Conservation (phyloP, 176 grass and related monocot species). For the Tuctoria greenei region DNA sequence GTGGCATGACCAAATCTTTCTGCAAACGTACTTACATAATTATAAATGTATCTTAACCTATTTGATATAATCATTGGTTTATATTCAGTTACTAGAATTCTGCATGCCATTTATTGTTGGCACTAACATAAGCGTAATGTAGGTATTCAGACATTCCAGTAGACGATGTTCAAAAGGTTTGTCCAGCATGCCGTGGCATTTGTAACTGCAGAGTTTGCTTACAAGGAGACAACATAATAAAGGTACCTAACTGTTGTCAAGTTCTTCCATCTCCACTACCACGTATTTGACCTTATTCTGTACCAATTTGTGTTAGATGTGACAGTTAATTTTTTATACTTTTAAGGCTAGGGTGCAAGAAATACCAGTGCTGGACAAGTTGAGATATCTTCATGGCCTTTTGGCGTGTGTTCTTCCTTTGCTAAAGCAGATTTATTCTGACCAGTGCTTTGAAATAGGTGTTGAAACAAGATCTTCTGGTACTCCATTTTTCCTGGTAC, state of each 20-base stretch:
- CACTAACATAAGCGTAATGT: slow-evolving; percentile 26
- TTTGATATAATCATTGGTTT: neutral
- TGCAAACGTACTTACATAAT: neutral
- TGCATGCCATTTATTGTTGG: slow-evolving; percentile 9
- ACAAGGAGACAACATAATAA: slow-evolving; percentile 83
- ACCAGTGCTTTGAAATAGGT: slow-evolving; percentile 92
- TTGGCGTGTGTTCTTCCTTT: slow-evolving; percentile 81
- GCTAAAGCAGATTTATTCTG: slow-evolving; percentile 74
- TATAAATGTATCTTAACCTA: neutral
- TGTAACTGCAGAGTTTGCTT: slow-evolving; percentile 89
- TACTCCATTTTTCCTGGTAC: slow-evolving; percentile 39
- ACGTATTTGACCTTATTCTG: slow-evolving; percentile 19
- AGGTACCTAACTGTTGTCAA: slow-evolving; percentile 47
- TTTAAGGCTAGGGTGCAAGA: slow-evolving; percentile 83
- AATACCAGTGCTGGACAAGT: slow-evolving; percentile 78
- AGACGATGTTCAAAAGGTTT: slow-evolving; percentile 73
- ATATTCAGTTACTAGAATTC: neutral
- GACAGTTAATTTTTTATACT: slow-evolving; percentile 17
- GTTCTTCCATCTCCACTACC: slow-evolving; percentile 26
- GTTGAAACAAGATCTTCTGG: slow-evolving; percentile 82
- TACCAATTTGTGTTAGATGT: slow-evolving; percentile 16
- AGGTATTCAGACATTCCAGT: slow-evolving; percentile 87
- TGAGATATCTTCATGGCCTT: slow-evolving; percentile 94
- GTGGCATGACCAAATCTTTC: neutral
- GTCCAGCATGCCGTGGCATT: slow-evolving; percentile 95